These are phyloP conservation scores for Erigeron philadelphicus DNA, from an alignment of 140 eudicot genomes.

Conservation along the genomic window DNA sequence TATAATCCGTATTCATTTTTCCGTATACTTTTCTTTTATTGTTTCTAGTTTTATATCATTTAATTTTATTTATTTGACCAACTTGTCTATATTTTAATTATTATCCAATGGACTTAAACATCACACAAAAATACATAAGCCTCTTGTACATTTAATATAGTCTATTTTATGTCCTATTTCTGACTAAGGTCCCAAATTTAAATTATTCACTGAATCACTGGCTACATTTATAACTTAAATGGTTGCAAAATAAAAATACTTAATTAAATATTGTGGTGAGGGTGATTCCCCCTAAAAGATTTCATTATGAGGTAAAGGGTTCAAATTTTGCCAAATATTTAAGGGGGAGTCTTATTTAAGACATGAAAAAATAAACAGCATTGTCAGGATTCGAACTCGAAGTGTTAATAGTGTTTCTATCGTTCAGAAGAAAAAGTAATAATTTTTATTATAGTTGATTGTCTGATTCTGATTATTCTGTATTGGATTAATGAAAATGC, in stretches of 20 bases:
- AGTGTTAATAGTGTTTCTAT: too few relatives aligned
- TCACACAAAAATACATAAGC: slow-evolving; percentile 3
- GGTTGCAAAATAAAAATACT: neutral
- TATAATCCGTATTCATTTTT: slow-evolving; percentile 47
- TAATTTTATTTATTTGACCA: slow-evolving; percentile 5
- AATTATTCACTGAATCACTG: slow-evolving; percentile 3
- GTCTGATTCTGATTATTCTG: too few relatives aligned
- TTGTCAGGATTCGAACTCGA: too few relatives aligned
- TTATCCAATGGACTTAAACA: neutral
- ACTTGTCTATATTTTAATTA: neutral
- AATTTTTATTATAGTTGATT: too few relatives aligned
- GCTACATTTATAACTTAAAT: neutral
- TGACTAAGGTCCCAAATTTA: neutral
- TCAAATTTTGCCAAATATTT: too few relatives aligned
- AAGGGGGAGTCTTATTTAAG: too few relatives aligned
- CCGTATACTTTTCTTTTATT: slow-evolving; percentile 17
- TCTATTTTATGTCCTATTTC: neutral
- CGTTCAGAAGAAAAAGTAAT: too few relatives aligned
- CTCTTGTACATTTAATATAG: too few relatives aligned
- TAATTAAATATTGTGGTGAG: too few relatives aligned
- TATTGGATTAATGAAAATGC: slow-evolving; percentile 1
- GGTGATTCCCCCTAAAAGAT: too few relatives aligned
- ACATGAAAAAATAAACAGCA: too few relatives aligned
- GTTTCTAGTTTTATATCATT: neutral
- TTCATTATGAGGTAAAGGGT: too few relatives aligned